These are phyloP conservation scores for Taphrina wiesneri DNA, from an alignment of 1,139 yeast species.

Conservation along the genomic window DNA sequence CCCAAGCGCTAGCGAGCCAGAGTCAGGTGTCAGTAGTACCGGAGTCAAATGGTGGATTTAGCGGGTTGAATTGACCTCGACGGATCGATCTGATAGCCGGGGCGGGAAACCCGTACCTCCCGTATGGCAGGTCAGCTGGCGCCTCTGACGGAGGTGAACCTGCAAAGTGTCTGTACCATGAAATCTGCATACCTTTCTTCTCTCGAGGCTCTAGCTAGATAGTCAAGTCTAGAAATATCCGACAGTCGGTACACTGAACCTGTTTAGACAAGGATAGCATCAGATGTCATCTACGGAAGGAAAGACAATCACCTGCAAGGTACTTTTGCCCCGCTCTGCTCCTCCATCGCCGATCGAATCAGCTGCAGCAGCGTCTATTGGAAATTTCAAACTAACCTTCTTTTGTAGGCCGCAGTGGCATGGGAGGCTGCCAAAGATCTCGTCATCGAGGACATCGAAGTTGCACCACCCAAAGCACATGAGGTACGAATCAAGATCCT, in stretches of 20 bases:
- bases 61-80: no score
- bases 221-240: not conserved
- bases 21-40: no score
- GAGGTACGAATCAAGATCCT: slow-evolving; percentile 89
- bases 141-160: not conserved
- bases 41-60: no score
- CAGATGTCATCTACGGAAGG: slow-evolving; percentile 46
- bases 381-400: not conserved
- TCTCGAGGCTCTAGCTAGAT: no score
- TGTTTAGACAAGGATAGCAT: not conserved
- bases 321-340: not conserved
- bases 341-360: not conserved
- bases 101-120: no score
- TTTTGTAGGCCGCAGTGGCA: slow-evolving; percentile 76
- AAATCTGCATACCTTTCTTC: no score
- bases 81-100: no score
- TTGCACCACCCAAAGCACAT: slow-evolving; percentile 91
- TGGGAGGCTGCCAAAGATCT: slow-evolving; percentile 92
- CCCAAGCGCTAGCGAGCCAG: no score
- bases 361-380: not conserved
- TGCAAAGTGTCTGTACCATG: not conserved
- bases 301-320: slow-evolving; percentile 75
- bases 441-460: slow-evolving; percentile 81
- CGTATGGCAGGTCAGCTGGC: not conserved
- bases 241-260: no score